Evolutionary conservation across 441 rosid species (phyloP), one percentile per base, ranked within the genome.

Genomic region (Pelargonium australe): DNA sequence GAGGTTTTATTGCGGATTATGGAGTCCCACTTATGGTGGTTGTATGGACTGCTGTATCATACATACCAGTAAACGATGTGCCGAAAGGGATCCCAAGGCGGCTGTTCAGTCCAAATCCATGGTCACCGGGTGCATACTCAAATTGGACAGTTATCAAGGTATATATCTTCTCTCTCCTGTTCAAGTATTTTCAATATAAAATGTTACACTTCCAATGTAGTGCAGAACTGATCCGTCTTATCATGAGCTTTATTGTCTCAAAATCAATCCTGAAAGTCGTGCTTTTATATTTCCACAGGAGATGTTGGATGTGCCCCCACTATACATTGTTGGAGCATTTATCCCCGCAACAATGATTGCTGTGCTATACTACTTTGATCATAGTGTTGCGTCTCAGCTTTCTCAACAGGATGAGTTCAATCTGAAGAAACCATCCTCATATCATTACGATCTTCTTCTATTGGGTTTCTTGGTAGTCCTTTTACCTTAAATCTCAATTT

Each of bases 291-390:
- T 44, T 65, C 12, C 74, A 72, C 84, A 89, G 95, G 90, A 89
- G 80, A 89, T 89, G 95, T 41, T 80, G 78, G 43, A 78, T 73
- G 95, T 89, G 75, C 90, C 95, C 37, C 85, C 85, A 43, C 75
- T 89, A 23, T 89, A 89, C 68, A 89, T 89, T 64, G 80, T 87
- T 67, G 95, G 92, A 74, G 90, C 95, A 66, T 81, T 89, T 75
- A 83, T 89, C 80, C 95, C 95, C 23, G 95, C 95, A 71, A 89
- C 95, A 58, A 89, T 89, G 95, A 89, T 85, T 78, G 91, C 94
- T 0, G 94, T 88, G 71, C 88, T 88, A 64, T 88, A 86, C 81
- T 86, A 88, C 84, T 89, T 89, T 65, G 95, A 89, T 79, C 95
- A 89, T 81, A 89, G 95, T 66, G 90, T 89, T 64, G 95, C 95